These are phyloP conservation scores for Penicillium simplicissimum DNA, from an alignment of 495 filamentous ascomycete species.

Conservation along the genomic window DNA sequence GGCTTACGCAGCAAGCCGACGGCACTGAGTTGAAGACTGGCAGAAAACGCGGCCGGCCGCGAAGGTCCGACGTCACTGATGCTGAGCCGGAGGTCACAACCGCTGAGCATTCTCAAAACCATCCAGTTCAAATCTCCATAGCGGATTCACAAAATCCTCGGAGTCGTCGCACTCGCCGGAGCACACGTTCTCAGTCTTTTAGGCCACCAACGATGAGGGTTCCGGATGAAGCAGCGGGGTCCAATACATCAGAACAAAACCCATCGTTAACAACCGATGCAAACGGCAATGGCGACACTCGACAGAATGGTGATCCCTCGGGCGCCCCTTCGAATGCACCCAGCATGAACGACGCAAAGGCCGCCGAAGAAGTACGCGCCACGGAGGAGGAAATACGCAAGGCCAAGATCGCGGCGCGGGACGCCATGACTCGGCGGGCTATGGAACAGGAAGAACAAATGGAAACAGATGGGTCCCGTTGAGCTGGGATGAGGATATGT, in stretches of 20 bases:
- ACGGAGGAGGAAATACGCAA: conserved; percentile 35
- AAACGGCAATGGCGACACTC: not conserved
- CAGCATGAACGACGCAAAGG: not conserved
- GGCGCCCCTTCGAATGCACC: not conserved
- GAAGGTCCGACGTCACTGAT: conserved; percentile 31
- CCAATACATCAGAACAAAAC: not conserved
- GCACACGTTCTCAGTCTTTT: conserved; percentile 16
- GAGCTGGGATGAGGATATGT: not conserved
- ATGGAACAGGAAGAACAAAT: conserved; percentile 51
- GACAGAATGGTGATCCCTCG: not conserved
- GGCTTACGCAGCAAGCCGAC: conserved; percentile 24
- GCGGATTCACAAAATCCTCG: not conserved
- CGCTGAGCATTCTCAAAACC: not conserved
- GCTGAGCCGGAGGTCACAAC: conserved; percentile 17
- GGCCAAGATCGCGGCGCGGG: conserved; percentile 39
- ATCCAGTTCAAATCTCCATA: not conserved
- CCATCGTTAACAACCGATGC: not conserved
- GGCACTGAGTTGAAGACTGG: conserved; percentile 7
- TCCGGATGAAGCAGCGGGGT: not conserved
- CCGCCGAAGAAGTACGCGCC: not conserved
- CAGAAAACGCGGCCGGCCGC: conserved; percentile 34
- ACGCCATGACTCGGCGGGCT: conserved; percentile 39
- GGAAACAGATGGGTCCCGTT: conserved; percentile 36
- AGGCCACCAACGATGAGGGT: not conserved
- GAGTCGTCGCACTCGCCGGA: conserved; percentile 19